phyloP scores from a whole-genome alignment of 495 filamentous ascomycete genomes.

The Durotheca rogersii region DNA sequence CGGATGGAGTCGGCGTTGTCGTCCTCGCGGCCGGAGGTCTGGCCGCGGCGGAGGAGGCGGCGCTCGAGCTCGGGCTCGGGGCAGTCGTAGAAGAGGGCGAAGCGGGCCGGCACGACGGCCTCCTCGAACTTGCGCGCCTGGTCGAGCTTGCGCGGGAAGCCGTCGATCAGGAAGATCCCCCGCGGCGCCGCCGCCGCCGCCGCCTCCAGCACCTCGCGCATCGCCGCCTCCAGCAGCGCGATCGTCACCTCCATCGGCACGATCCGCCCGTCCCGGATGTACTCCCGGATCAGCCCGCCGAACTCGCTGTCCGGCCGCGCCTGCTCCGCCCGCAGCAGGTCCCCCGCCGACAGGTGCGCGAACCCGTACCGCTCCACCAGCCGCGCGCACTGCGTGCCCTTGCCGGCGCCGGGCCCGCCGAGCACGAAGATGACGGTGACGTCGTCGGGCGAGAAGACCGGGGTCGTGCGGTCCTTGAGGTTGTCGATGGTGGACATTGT shows the following conservation, averaged over 20 bases:
- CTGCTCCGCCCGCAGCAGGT: slow-evolving; percentile 92
- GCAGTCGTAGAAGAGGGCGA: slow-evolving; percentile 91
- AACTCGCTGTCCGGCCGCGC: slow-evolving; percentile 79
- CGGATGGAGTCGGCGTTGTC: slow-evolving; percentile 94
- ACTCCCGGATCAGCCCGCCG: slow-evolving; percentile 82
- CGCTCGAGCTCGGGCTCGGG: slow-evolving; percentile 83
- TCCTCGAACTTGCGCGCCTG: slow-evolving; percentile 92
- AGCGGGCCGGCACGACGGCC: slow-evolving; percentile 74
- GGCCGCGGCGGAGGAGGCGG: slow-evolving; percentile 80
- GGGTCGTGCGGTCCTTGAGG: slow-evolving; percentile 52
- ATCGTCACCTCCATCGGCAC: slow-evolving; percentile 99
- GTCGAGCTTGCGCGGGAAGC: slow-evolving; percentile 95
- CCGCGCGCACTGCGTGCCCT: slow-evolving; percentile 84
- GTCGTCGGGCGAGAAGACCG: slow-evolving; percentile 75
- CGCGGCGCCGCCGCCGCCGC: slow-evolving; percentile 17
- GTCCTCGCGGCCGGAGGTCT: slow-evolving; percentile 87
- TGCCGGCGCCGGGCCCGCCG: slow-evolving; percentile 75
- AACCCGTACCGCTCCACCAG: slow-evolving; percentile 90
- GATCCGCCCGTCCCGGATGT: slow-evolving; percentile 91
- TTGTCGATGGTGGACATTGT: slow-evolving; percentile 41
- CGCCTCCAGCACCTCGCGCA: slow-evolving; percentile 62
- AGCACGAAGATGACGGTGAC: slow-evolving; percentile 89
- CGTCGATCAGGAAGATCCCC: slow-evolving; percentile 81
- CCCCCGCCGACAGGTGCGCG: slow-evolving; percentile 88
- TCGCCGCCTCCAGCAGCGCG: slow-evolving; percentile 85